Evolutionary conservation across 352 stramenopile genomes (phyloP).

Genomic region (Elongisporangium prolatum): DNA sequence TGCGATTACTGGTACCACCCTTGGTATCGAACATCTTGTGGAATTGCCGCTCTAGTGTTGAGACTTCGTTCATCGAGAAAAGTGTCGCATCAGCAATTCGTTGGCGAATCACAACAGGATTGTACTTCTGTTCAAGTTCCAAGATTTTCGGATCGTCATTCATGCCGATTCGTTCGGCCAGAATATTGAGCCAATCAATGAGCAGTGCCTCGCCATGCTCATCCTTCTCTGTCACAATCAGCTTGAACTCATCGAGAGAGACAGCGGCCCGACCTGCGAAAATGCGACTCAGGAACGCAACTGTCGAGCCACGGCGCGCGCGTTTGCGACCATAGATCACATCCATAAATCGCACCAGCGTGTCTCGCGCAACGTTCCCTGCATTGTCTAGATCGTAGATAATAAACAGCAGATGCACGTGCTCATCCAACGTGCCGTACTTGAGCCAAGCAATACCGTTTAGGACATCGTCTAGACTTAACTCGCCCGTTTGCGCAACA

Average conservation of each 20-base stretch:
- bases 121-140: conserved; percentile 73
- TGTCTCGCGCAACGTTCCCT: conserved; percentile 56
- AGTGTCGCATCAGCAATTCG: conserved; percentile 66
- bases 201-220: conserved; percentile 45
- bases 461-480: conserved; percentile 62
- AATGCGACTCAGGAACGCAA: conserved; percentile 52
- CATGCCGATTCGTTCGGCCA: conserved; percentile 60
- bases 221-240: conserved; percentile 51
- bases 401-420: conserved; percentile 72
- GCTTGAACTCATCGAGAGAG: conserved; percentile 59
- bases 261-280: conserved; percentile 41
- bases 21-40: conserved; percentile 72
- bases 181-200: conserved; percentile 55
- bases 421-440: conserved; percentile 65
- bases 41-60: conserved; percentile 73
- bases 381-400: conserved; percentile 80
- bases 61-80: conserved; percentile 71
- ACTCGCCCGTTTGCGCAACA: conserved; percentile 48
- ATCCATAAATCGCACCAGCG: conserved; percentile 80
- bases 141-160: conserved; percentile 72
- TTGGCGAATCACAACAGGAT: conserved; percentile 73
- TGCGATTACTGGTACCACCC: conserved; percentile 59
- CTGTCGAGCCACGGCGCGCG: conserved; percentile 31
- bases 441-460: conserved; percentile 72
- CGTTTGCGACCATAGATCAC: conserved; percentile 72